A percentile compares a stretch with the other conserved stretches of the same genome.
Evolutionary conservation across 371 early-diverging fungal species (phyloP).

Genomic region (Mucor indicus): DNA sequence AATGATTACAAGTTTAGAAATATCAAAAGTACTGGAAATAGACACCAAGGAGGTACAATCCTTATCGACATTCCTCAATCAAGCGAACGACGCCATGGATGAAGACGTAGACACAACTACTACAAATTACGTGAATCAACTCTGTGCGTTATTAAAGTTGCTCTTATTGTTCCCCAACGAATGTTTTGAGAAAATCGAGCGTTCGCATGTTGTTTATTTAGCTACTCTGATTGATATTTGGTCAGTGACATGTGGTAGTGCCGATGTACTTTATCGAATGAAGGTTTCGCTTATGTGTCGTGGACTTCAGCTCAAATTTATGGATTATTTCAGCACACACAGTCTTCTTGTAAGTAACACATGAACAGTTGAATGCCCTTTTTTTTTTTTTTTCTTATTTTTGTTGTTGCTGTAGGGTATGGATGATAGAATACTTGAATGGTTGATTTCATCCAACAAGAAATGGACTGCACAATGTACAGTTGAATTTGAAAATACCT

Average conservation of each 20-base stretch:
- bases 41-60: not conserved
- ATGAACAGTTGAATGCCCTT: too few species aligned
- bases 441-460: slow-evolving; percentile 29
- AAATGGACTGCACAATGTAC: slow-evolving; percentile 2
- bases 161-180: slow-evolving; percentile 52
- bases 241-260: slow-evolving; percentile 17
- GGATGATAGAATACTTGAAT: slow-evolving; percentile 10
- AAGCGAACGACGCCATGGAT: slow-evolving; percentile 9
- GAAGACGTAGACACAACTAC: not conserved
- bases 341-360: slow-evolving; percentile 49
- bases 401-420: slow-evolving; percentile 18
- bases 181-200: slow-evolving; percentile 48
- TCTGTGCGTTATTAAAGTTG: slow-evolving; percentile 18
- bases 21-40: not conserved
- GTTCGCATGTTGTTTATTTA: slow-evolving; percentile 34
- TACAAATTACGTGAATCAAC: slow-evolving; percentile 9
- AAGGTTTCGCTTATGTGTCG: slow-evolving; percentile 36
- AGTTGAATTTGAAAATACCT: too few species aligned
- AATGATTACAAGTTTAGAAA: slow-evolving; percentile 5
- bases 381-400: too few species aligned
- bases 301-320: slow-evolving; percentile 34
- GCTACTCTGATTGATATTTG: slow-evolving; percentile 44
- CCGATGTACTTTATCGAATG: slow-evolving; percentile 19
- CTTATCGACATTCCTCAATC: not conserved
- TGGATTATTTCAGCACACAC: slow-evolving; percentile 29